Evolutionary conservation across 2,329 filamentous ascomycete genomes (phyloP).

Genomic region (Aspergillus awamori): DNA sequence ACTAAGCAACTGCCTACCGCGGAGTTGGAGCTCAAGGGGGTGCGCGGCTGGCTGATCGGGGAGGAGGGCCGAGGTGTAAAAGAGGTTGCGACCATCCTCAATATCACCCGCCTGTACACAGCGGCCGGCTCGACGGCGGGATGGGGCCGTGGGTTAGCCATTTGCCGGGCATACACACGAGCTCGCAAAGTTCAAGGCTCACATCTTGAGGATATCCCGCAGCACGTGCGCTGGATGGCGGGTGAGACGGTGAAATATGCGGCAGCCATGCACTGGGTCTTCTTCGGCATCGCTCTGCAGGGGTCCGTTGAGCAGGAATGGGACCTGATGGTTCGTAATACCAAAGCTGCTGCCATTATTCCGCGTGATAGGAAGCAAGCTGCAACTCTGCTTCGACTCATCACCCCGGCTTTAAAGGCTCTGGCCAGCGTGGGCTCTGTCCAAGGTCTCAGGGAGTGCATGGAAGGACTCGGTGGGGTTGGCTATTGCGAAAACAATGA

Average conservation of each 20-base stretch:
- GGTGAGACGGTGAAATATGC: constrained; percentile 44
- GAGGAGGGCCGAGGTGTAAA: constrained; percentile 66
- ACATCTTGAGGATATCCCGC: constrained; percentile 43
- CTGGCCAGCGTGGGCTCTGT: constrained; percentile 39
- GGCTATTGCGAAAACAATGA: constrained; percentile 45
- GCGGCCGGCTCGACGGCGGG: constrained; percentile 41
- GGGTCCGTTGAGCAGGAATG: constrained; percentile 58
- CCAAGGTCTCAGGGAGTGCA: constrained; percentile 40
- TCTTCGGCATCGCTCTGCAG: constrained; percentile 38
- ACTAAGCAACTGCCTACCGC: constrained; percentile 72
- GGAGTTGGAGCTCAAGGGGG: constrained; percentile 67
- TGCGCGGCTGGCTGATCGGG: constrained; percentile 68
- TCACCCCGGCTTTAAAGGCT: constrained; percentile 40
- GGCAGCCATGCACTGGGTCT: constrained; percentile 41
- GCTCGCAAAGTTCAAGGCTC: constrained; percentile 42
- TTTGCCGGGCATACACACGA: constrained; percentile 46
- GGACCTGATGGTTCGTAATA: constrained; percentile 33
- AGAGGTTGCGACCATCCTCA: constrained; percentile 70
- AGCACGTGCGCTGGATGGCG: constrained; percentile 45
- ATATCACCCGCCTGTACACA: constrained; percentile 59
- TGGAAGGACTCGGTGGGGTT: constrained; percentile 43
- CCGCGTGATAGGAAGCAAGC: constrained; percentile 28
- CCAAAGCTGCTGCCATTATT: constrained; percentile 48
- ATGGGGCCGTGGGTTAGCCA: constrained; percentile 45
- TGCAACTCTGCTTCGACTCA: constrained; percentile 29